Conservation (phyloP, 352 stramenopile species). For the Pythium sukuiense region DNA sequence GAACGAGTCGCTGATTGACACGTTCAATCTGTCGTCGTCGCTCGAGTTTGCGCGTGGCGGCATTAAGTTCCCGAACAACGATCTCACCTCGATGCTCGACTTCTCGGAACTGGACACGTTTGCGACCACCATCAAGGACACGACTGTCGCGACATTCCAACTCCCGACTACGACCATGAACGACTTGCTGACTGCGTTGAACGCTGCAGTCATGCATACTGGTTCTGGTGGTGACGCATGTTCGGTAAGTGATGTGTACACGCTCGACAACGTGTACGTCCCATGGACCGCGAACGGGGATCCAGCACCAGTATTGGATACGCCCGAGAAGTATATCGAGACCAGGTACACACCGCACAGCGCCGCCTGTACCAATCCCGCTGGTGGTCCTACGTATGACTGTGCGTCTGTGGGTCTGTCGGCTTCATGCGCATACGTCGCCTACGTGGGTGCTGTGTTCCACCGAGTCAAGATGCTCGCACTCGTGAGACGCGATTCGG, state of each 20-base stretch:
- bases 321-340: slow-evolving; percentile 21
- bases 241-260: too few species aligned
- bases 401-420: too few species aligned
- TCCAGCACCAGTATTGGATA: not conserved
- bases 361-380: not conserved
- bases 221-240: too few species aligned
- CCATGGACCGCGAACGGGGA: slow-evolving; percentile 39
- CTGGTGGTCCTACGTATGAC: too few species aligned
- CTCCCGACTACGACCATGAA: slow-evolving; percentile 23
- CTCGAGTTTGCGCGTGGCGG: slow-evolving; percentile 62
- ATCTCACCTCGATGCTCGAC: slow-evolving; percentile 31
- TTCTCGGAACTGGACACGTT: slow-evolving; percentile 51
- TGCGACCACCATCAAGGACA: slow-evolving; percentile 22
- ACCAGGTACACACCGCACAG: slow-evolving; percentile 17
- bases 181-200: slow-evolving; percentile 27
- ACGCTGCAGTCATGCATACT: too few species aligned
- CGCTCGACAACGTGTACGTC: slow-evolving; percentile 37
- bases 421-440: slow-evolving; percentile 21
- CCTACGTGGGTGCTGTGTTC: slow-evolving; percentile 22
- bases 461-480: slow-evolving; percentile 13
- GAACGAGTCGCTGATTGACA: slow-evolving; percentile 60
- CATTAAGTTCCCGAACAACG: slow-evolving; percentile 45
- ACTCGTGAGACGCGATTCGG: slow-evolving; percentile 26
- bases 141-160: slow-evolving; percentile 29
- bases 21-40: slow-evolving; percentile 50